A percentile compares a stretch with the other conserved stretches of the same genome.
Conservation (phyloP, 257 asterid genomes). For the Solanum rostratum region DNA sequence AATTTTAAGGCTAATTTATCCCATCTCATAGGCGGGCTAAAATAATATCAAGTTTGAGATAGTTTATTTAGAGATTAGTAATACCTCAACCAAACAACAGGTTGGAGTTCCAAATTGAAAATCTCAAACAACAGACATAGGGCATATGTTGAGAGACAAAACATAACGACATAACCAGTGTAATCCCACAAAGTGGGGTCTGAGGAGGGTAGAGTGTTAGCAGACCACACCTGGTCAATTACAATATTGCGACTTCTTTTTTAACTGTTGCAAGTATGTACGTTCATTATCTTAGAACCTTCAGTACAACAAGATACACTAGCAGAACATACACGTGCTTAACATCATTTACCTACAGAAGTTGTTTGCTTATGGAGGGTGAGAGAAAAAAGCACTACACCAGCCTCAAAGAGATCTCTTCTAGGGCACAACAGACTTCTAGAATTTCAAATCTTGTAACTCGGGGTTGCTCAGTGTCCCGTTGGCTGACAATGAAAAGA, state of each 20-base stretch:
- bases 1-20: too few species aligned
- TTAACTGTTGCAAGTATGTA: background rate
- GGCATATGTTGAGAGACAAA: background rate
- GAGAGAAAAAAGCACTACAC: background rate
- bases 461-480: background rate
- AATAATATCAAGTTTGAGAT: too few species aligned
- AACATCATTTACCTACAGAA: background rate
- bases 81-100: background rate
- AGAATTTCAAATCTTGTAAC: background rate
- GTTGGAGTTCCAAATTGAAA: background rate
- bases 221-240: background rate
- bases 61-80: too few species aligned
- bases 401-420: background rate
- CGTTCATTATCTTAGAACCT: background rate
- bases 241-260: background rate
- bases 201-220: too few species aligned
- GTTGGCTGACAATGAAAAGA: slow-evolving; percentile 33
- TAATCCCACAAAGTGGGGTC: too few species aligned
- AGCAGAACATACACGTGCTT: background rate
- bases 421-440: background rate
- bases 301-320: background rate
- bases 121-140: background rate
- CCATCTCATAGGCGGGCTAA: too few species aligned
- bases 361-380: background rate
- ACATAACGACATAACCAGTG: too few species aligned